Evolutionary conservation across 371 early-diverging fungal genomes (phyloP), one percentile per base, ranked within the genome.

Genomic region (Synchytrium microbalum): DNA sequence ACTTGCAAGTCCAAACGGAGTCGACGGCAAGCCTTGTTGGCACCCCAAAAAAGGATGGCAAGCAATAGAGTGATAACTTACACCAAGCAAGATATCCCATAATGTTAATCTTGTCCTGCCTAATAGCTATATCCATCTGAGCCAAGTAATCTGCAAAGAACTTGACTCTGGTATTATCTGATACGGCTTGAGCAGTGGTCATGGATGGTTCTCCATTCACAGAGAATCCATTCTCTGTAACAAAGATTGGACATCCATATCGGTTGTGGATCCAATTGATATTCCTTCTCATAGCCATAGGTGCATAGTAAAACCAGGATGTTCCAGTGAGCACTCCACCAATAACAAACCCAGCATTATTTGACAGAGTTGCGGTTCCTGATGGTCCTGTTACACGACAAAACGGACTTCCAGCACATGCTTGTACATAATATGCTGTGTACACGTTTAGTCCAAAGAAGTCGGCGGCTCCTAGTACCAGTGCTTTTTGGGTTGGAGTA

Each of bases 161-260:
- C 16, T 63, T 56, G 25, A 67, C 61, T 16, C 75, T 60, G 59
- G 31, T 51, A 19, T 14, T 30, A 52, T 75, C 71, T 16, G 70
- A 52, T 26, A 69, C 61, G 26, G 66, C 66, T 60, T 72, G 26
- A 5, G 8, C 56, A 56, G 29, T 24, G 24, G 56, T 24, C 29
- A 26, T 56, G 5, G 8, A 8, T 24, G 63, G 32, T 59, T 76
- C 72, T 14, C 54, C 53, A n/a, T 64, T 25, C 25, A 32, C 59
- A 10, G 70, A 73, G 67, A 53, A 66, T 29, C 77, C 77, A 58
- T 72, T 69, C 63, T 77, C 77, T 14, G 77, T 74, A 24, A 77
- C 56, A 28, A 59, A 58, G 38, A 77, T 65, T n/a, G 67, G 68
- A 33, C 62, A 26, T 23, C 33, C 59, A 61, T 73, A 70, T 13